These are phyloP conservation scores for Plantago elongata DNA, from an alignment of 257 asterid genomes.

Conservation along the genomic window DNA sequence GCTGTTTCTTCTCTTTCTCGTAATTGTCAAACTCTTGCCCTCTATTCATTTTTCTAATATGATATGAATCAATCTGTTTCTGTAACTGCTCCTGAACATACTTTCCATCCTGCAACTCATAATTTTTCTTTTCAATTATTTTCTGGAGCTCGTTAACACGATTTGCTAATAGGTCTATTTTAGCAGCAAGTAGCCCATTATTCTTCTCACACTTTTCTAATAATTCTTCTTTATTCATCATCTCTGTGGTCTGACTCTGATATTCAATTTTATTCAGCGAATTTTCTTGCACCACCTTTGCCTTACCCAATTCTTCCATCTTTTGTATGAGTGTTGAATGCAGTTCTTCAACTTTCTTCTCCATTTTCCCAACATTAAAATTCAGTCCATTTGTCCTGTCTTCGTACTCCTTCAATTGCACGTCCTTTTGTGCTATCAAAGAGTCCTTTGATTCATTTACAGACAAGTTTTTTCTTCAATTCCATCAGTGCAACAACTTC, in stretches of 20 bases:
- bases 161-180: slow-evolving; percentile 31
- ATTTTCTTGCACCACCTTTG: slow-evolving; percentile 47
- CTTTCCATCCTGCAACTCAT: slow-evolving; percentile 44
- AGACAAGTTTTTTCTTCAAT: slow-evolving; percentile 50
- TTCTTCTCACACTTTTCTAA: slow-evolving; percentile 39
- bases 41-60: slow-evolving; percentile 39
- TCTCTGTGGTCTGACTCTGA: slow-evolving; percentile 45
- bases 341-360: slow-evolving; percentile 40
- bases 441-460: slow-evolving; percentile 40
- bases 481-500: slow-evolving; percentile 57
- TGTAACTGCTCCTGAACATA: slow-evolving; percentile 42
- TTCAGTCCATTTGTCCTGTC: slow-evolving; percentile 35
- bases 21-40: slow-evolving; percentile 46
- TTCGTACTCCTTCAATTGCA: slow-evolving; percentile 48
- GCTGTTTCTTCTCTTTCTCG: slow-evolving; percentile 50
- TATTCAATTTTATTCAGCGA: slow-evolving; percentile 48
- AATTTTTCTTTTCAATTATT: slow-evolving; percentile 38
- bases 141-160: slow-evolving; percentile 39
- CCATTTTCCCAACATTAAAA: slow-evolving; percentile 35
- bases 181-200: slow-evolving; percentile 38
- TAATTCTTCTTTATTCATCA: slow-evolving; percentile 40
- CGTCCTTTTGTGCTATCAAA: slow-evolving; percentile 40
- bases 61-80: slow-evolving; percentile 34
- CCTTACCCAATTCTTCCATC: slow-evolving; percentile 45
- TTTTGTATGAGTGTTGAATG: slow-evolving; percentile 38